Percentiles rank a stretch among this genome's conserved stretches.
These are phyloP conservation scores for Jamesozyma gamospora DNA, from an alignment of 805 yeast species.

Conservation along the genomic window DNA sequence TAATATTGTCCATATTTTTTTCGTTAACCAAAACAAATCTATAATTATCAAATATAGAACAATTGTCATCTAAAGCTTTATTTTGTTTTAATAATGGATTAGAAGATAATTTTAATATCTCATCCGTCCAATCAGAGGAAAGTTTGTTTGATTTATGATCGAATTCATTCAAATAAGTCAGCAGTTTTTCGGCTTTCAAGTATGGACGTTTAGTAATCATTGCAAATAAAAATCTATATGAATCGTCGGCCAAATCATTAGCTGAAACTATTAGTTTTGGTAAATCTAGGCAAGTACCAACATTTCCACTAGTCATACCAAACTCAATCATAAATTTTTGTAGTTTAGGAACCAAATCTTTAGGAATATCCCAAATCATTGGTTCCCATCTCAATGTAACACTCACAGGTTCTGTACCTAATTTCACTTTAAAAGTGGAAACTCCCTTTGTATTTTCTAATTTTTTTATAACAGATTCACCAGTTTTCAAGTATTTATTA, in stretches of 20 bases:
- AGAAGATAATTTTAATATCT: too few relatives aligned
- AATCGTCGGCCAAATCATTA: background rate
- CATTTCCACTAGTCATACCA: background rate
- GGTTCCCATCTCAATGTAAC: constrained; percentile 9
- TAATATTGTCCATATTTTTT: background rate
- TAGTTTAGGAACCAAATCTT: background rate
- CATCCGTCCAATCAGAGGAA: too few relatives aligned
- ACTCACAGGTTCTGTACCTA: constrained; percentile 21
- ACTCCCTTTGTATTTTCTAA: constrained; percentile 2
- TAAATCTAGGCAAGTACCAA: background rate
- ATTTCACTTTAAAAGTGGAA: constrained; percentile 2
- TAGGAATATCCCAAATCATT: constrained; percentile 14
- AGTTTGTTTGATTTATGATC: too few relatives aligned
- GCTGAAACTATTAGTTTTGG: background rate
- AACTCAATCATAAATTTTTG: background rate
- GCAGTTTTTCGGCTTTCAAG: too few relatives aligned
- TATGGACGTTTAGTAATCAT: background rate
- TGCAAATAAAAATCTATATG: background rate
- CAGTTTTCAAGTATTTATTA: constrained; percentile 12
- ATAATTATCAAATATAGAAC: background rate
- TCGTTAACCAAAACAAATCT: background rate
- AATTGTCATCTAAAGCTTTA: too few relatives aligned
- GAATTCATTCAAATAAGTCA: too few relatives aligned
- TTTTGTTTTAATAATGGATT: too few relatives aligned
- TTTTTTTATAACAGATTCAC: constrained; percentile 6